These are phyloP conservation scores for Tephrocybe sp. DNA, from an alignment of 768 basidiomycete genomes.

Conservation along the genomic window DNA sequence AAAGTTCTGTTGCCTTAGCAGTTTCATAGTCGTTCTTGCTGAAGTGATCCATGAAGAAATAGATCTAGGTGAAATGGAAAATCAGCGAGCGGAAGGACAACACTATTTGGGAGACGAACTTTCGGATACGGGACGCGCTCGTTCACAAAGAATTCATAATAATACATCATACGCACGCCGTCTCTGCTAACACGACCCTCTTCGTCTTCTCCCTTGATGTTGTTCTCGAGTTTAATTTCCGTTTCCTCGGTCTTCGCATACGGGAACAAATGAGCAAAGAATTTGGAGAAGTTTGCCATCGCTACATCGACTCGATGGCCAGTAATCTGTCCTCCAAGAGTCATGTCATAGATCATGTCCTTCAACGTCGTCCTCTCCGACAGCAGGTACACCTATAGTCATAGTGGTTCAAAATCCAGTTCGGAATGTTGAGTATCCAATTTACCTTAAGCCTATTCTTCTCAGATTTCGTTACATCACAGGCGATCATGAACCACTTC, in stretches of 20 bases:
- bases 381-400: conserved; percentile 11
- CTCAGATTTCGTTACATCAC: conserved; percentile 9
- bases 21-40: conserved; percentile 8
- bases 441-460: conserved; percentile 15
- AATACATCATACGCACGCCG: conserved; percentile 8
- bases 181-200: conserved; percentile 1
- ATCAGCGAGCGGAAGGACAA: neutral
- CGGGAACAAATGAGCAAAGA: conserved; percentile 16
- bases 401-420: neutral
- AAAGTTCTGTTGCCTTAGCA: conserved; percentile 7
- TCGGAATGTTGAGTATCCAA: neutral
- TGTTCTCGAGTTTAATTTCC: conserved; percentile 8
- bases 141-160: conserved; percentile 12
- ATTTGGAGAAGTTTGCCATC: conserved; percentile 14
- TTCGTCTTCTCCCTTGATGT: conserved; percentile 10
- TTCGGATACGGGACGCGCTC: conserved; percentile 2
- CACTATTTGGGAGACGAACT: neutral
- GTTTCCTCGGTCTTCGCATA: conserved; percentile 13
- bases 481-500: conserved; percentile 14
- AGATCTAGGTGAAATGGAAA: conserved; percentile 1
- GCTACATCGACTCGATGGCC: conserved; percentile 12
- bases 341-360: conserved; percentile 17
- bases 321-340: conserved; percentile 14
- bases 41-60: conserved; percentile 12
- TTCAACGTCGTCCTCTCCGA: conserved; percentile 14